A percentile compares a stretch with the other conserved stretches of the same genome.
These are phyloP conservation scores for Stemphylium beticola DNA, from an alignment of 2,329 filamentous ascomycete species.

Conservation along the genomic window DNA sequence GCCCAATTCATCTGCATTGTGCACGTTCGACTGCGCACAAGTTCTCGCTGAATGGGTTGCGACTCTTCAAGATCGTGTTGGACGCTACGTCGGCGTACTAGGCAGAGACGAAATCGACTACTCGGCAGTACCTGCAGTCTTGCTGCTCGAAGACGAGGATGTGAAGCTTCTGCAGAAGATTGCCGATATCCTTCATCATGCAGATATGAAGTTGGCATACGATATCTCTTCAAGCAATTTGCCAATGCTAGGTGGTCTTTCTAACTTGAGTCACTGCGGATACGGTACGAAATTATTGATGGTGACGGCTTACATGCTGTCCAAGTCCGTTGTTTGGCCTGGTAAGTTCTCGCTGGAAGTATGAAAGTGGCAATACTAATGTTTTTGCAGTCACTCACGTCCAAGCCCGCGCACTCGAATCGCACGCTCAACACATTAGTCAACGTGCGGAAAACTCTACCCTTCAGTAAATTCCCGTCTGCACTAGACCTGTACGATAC, in stretches of 20 bases:
- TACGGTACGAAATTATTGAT: slow-evolving; percentile 85
- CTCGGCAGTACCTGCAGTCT: slow-evolving; percentile 79
- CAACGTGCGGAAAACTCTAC: slow-evolving; percentile 62
- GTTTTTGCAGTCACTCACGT: slow-evolving; percentile 65
- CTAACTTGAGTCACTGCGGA: slow-evolving; percentile 67
- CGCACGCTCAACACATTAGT: slow-evolving; percentile 68
- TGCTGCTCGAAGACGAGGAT: slow-evolving; percentile 92
- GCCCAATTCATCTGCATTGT: slow-evolving; percentile 88
- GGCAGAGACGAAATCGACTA: slow-evolving; percentile 83
- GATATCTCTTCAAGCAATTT: slow-evolving; percentile 56
- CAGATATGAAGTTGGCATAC: slow-evolving; percentile 78
- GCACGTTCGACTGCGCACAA: slow-evolving; percentile 91
- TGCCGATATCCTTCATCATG: slow-evolving; percentile 74
- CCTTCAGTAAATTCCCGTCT: slow-evolving; percentile 33
- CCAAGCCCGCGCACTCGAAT: slow-evolving; percentile 70
- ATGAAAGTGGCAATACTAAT: slow-evolving; percentile 29
- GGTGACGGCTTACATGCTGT: slow-evolving; percentile 84
- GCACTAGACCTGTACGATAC: slow-evolving; percentile 28
- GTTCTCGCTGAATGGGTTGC: slow-evolving; percentile 94
- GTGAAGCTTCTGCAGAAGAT: slow-evolving; percentile 84
- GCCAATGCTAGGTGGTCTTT: slow-evolving; percentile 59
- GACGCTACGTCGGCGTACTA: slow-evolving; percentile 83
- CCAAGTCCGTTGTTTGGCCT: slow-evolving; percentile 91
- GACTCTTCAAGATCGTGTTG: slow-evolving; percentile 92
- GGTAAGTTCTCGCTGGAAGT: slow-evolving; percentile 61